A percentile compares a stretch with the other conserved stretches of the same genome.
phyloP scores from a whole-genome alignment of 805 yeast species.

The Phaffomyces antillensis region DNA sequence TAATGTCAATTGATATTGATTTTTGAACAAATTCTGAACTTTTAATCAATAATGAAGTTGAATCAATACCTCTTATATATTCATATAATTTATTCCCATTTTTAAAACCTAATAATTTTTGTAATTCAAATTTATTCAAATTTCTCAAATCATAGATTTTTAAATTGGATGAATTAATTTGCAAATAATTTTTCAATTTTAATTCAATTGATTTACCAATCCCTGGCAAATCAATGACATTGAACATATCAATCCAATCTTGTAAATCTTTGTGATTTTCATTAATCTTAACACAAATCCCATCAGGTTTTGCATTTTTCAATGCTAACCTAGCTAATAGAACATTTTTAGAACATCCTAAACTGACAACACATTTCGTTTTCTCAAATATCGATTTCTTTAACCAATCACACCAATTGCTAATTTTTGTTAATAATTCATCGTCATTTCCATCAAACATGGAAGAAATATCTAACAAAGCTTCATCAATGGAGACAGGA shows the following conservation, averaged over 20 bases:
- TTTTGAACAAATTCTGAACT: slow-evolving; percentile 54
- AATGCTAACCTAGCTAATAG: slow-evolving; percentile 72
- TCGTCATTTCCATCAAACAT: slow-evolving; percentile 20
- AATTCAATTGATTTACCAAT: slow-evolving; percentile 45
- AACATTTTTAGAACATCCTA: slow-evolving; percentile 73
- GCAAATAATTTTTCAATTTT: slow-evolving; percentile 23
- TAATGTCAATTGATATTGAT: slow-evolving; percentile 80
- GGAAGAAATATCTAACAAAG: slow-evolving; percentile 59
- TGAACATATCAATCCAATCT: slow-evolving; percentile 2
- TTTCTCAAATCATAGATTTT: slow-evolving; percentile 33
- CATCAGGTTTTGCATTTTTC: slow-evolving; percentile 74
- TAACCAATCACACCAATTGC: slow-evolving; percentile 20
- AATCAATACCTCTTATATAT: slow-evolving; percentile 63
- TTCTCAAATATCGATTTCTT: slow-evolving; percentile 32
- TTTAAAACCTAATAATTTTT: slow-evolving; percentile 55
- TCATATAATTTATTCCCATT: slow-evolving; percentile 58
- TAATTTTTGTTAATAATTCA: slow-evolving; percentile 14
- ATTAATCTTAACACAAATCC: slow-evolving; percentile 23
- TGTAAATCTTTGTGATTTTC: not conserved
- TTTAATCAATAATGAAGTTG: slow-evolving; percentile 48
- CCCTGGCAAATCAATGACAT: slow-evolving; percentile 38
- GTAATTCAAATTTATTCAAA: slow-evolving; percentile 30
- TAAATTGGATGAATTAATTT: slow-evolving; percentile 11
- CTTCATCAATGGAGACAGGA: slow-evolving; percentile 93
- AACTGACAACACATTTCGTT: slow-evolving; percentile 65